A percentile compares a stretch with the other conserved stretches of the same genome.
Evolutionary conservation across 2,329 filamentous ascomycete species (phyloP).

Genomic region (Graphiopsis chlorocephala): DNA sequence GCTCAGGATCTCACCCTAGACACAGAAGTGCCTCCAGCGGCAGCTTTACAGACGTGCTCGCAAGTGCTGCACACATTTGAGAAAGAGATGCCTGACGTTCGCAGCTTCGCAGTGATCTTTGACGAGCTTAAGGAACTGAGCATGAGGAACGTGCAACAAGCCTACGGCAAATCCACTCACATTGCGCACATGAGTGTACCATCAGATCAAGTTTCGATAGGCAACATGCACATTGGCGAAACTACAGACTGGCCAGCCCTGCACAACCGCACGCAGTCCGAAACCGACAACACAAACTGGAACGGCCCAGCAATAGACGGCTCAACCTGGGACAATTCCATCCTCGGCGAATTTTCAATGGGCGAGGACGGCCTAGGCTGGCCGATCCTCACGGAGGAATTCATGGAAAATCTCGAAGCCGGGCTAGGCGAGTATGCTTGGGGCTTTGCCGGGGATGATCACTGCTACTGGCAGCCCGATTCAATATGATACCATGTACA

Average conservation of each 20-base stretch:
- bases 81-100: conserved; percentile 14
- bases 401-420: conserved; percentile 11
- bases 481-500: neutral
- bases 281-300: neutral
- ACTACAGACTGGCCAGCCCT: neutral
- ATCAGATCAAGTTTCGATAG: neutral
- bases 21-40: neutral
- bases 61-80: conserved; percentile 9
- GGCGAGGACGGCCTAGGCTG: neutral
- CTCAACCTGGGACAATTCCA: neutral
- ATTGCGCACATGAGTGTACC: neutral
- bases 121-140: conserved; percentile 6
- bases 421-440: conserved; percentile 12
- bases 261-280: neutral
- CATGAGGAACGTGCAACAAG: neutral
- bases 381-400: conserved; percentile 6
- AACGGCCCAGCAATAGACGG: neutral
- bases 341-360: neutral
- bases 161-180: neutral
- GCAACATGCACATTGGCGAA: neutral
- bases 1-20: neutral
- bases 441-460: conserved; percentile 1
- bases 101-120: conserved; percentile 11
- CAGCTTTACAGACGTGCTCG: neutral
- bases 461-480: neutral